Percentiles rank a stretch among this genome's conserved stretches.
Conservation (phyloP, 192 early-diverging fungal genomes). For the Umbelopsis sp. region DNA sequence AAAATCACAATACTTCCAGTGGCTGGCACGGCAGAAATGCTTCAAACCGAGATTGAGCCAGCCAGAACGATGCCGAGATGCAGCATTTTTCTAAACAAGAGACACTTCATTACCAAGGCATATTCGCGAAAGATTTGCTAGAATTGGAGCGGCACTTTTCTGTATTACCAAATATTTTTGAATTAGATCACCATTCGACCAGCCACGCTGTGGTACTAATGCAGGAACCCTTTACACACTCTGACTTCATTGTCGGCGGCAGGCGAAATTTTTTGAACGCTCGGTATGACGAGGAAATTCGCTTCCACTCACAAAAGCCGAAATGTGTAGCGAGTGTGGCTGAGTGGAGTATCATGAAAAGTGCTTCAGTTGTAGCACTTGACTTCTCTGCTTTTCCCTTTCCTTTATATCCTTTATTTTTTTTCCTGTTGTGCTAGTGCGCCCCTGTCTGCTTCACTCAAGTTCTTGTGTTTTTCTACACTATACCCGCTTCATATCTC, state of each 20-base stretch:
- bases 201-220: neutral
- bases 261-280: conserved; percentile 10
- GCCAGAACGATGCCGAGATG: too few species aligned
- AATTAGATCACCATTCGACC: neutral
- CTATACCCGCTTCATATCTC: neutral
- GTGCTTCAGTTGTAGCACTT: conserved; percentile 18
- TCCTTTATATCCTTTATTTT: neutral
- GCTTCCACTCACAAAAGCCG: neutral
- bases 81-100: too few species aligned
- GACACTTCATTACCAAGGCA: too few species aligned
- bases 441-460: neutral
- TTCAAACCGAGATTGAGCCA: too few species aligned
- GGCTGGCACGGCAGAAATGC: too few species aligned
- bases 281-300: conserved; percentile 10
- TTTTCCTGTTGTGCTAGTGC: neutral
- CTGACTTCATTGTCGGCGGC: conserved; percentile 17
- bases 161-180: too few species aligned
- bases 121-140: too few species aligned
- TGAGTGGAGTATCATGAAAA: conserved; percentile 16
- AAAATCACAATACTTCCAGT: too few species aligned
- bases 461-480: too few species aligned
- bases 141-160: too few species aligned
- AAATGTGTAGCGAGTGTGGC: conserved; percentile 3
- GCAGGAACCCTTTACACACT: neutral
- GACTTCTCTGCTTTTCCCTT: conserved; percentile 1